A percentile compares a stretch with the other conserved stretches of the same genome.
phyloP scores from a whole-genome alignment of 345 rosid species.

The Adansonia digitata region DNA sequence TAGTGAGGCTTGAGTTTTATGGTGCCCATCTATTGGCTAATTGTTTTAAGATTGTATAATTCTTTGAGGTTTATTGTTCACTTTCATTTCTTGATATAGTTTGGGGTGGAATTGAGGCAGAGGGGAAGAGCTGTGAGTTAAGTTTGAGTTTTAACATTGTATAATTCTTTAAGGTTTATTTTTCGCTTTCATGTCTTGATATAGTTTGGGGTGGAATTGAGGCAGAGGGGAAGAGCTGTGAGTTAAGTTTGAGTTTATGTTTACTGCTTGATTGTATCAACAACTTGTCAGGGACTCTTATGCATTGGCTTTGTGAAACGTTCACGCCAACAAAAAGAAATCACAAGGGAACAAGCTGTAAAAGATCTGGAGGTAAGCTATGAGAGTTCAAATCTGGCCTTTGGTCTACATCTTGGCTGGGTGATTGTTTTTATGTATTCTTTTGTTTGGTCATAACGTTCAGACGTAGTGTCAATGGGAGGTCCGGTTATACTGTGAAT shows the following conservation, averaged over 20 bases:
- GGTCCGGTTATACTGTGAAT: not conserved
- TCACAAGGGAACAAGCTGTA: slow-evolving; percentile 75
- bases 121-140: not conserved
- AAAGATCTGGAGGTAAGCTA: slow-evolving; percentile 74
- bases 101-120: not conserved
- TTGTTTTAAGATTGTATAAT: not conserved
- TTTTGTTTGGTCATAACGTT: not conserved
- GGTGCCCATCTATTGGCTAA: too few relatives aligned
- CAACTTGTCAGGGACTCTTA: slow-evolving; percentile 57
- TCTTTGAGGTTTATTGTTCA: not conserved
- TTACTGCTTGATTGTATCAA: not conserved
- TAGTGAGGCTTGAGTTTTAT: not conserved
- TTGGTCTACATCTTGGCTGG: not conserved
- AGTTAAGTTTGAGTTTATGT: not conserved
- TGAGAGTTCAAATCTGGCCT: not conserved
- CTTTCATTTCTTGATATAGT: not conserved
- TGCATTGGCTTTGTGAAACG: slow-evolving; percentile 91
- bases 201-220: not conserved
- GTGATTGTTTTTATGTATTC: slow-evolving; percentile 2
- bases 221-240: not conserved
- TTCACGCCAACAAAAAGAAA: slow-evolving; percentile 57
- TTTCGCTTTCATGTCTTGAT: not conserved
- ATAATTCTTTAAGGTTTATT: too few relatives aligned
- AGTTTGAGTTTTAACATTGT: not conserved
- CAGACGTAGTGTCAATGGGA: not conserved